These are phyloP conservation scores for Andrographis paniculata DNA, from an alignment of 305 asterid genomes.

Conservation along the genomic window DNA sequence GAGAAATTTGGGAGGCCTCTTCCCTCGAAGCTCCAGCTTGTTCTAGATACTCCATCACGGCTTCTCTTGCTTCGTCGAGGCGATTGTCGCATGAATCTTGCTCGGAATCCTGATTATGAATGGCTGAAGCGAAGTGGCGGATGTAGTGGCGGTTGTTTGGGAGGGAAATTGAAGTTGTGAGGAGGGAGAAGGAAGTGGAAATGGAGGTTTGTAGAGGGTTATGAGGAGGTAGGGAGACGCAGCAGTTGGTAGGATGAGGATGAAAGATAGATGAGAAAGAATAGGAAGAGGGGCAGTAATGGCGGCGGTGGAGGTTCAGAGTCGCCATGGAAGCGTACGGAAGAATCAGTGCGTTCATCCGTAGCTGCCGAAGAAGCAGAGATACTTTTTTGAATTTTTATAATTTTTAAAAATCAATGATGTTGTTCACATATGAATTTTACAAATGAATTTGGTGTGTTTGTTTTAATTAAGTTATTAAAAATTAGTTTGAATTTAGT, in stretches of 20 bases:
- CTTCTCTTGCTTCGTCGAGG: conserved; percentile 49
- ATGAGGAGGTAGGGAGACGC: conserved; percentile 19
- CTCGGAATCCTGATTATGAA: conserved; percentile 20
- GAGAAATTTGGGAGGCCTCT: conserved; percentile 53
- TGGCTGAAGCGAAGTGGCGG: conserved; percentile 27
- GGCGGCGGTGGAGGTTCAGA: conserved; percentile 20
- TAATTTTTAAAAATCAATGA: too few relatives aligned
- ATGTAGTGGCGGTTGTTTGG: conserved; percentile 27
- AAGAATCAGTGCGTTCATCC: too few relatives aligned
- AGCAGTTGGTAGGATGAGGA: conserved; percentile 16
- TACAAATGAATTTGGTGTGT: too few relatives aligned
- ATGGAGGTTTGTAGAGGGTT: conserved; percentile 25
- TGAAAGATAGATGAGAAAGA: conserved; percentile 15
- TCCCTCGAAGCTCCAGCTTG: conserved; percentile 44
- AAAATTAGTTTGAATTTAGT: too few relatives aligned
- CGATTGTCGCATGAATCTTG: conserved; percentile 23
- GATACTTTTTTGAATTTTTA: too few relatives aligned
- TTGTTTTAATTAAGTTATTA: too few relatives aligned
- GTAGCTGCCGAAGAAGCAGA: too few relatives aligned
- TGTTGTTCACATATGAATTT: too few relatives aligned
- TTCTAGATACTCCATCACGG: conserved; percentile 44
- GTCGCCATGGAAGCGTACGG: conserved; percentile 30
- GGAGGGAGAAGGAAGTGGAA: conserved; percentile 27
- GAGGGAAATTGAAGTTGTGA: conserved; percentile 39
- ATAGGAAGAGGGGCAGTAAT: conserved; percentile 11